phyloP scores from a whole-genome alignment of 768 basidiomycete species.

The Boletus bicolor region DNA sequence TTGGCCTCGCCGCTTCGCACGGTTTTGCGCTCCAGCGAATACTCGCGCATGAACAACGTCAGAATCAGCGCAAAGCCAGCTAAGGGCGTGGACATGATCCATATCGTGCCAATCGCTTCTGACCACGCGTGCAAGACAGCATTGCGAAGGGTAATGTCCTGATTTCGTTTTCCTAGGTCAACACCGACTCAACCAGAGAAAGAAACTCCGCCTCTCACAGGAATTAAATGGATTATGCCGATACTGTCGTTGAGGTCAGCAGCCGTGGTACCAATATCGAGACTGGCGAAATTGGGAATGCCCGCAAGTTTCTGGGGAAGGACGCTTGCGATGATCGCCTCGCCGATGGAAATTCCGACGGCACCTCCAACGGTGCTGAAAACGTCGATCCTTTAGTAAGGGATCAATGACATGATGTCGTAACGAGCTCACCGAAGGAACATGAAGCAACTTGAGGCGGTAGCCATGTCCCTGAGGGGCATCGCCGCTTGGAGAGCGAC shows the following conservation, averaged over 20 bases:
- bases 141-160: constrained; percentile 50
- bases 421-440: constrained; percentile 54
- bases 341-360: constrained; percentile 69
- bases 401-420: background rate
- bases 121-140: constrained; percentile 62
- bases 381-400: constrained; percentile 1
- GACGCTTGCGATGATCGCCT: constrained; percentile 65
- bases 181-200: background rate
- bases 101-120: constrained; percentile 59
- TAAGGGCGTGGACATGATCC: constrained; percentile 62
- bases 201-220: constrained; percentile 6
- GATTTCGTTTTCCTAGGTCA: background rate
- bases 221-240: constrained; percentile 35
- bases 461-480: constrained; percentile 86
- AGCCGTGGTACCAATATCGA: constrained; percentile 37
- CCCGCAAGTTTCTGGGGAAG: constrained; percentile 31
- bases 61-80: constrained; percentile 49
- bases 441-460: constrained; percentile 66
- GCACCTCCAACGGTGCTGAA: constrained; percentile 70
- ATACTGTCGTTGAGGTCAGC: constrained; percentile 47
- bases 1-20: constrained; percentile 36
- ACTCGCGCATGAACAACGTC: constrained; percentile 54
- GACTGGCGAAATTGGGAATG: constrained; percentile 32
- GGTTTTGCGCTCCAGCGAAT: constrained; percentile 54
- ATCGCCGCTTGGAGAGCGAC: constrained; percentile 82